Percentiles rank a stretch among this genome's conserved stretches.
Conservation (phyloP, 2,329 filamentous ascomycete genomes). For the Dothistroma pini region DNA sequence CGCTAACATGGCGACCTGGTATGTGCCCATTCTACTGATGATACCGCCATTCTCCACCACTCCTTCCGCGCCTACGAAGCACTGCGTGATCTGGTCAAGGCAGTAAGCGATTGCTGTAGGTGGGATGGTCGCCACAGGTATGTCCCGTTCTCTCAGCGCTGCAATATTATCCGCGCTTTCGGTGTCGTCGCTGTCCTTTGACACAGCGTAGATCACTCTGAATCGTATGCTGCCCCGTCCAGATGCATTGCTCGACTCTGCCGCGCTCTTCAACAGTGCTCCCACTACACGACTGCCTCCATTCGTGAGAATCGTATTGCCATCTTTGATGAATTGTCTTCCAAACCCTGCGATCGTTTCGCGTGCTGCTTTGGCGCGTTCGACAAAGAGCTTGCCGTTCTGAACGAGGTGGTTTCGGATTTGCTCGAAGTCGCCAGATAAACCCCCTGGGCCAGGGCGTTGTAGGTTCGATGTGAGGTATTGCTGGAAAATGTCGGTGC, state of each 20-base stretch:
- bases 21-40: slow-evolving; percentile 80
- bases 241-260: slow-evolving; percentile 53
- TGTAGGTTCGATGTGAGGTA: slow-evolving; percentile 77
- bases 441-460: slow-evolving; percentile 42
- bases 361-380: slow-evolving; percentile 78
- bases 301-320: slow-evolving; percentile 80
- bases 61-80: slow-evolving; percentile 69
- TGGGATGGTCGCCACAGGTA: slow-evolving; percentile 78
- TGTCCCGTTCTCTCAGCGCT: slow-evolving; percentile 66
- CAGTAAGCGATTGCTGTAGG: slow-evolving; percentile 75
- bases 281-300: slow-evolving; percentile 83
- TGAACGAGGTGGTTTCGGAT: slow-evolving; percentile 78
- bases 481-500: slow-evolving; percentile 91
- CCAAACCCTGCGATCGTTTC: slow-evolving; percentile 79
- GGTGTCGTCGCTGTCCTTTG: slow-evolving; percentile 38
- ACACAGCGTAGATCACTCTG: slow-evolving; percentile 68
- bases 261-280: slow-evolving; percentile 69
- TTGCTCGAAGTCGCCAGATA: slow-evolving; percentile 69
- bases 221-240: slow-evolving; percentile 63
- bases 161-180: slow-evolving; percentile 70
- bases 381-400: slow-evolving; percentile 83
- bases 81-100: slow-evolving; percentile 67
- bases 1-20: slow-evolving; percentile 80
- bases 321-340: slow-evolving; percentile 72
- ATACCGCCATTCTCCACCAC: slow-evolving; percentile 93